These are phyloP conservation scores for Halophytophthora batemanensis DNA, from an alignment of 352 stramenopile species.

Conservation along the genomic window DNA sequence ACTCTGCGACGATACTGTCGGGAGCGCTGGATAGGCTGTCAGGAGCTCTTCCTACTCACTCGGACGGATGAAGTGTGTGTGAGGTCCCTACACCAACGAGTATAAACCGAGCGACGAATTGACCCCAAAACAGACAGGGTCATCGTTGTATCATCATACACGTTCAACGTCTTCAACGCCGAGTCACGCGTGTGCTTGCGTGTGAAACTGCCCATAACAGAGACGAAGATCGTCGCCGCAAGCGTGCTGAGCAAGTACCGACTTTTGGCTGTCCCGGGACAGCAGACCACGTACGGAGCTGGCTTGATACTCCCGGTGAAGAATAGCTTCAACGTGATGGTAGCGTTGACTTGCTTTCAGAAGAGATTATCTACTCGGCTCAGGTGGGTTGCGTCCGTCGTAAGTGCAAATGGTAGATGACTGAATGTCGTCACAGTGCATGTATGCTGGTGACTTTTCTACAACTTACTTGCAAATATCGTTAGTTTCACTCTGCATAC, in stretches of 20 bases:
- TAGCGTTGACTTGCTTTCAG: background rate
- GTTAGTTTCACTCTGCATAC: too few relatives aligned
- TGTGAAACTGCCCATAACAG: constrained; percentile 39
- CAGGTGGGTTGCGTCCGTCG: too few relatives aligned
- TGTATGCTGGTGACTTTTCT: too few relatives aligned
- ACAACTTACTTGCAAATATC: too few relatives aligned
- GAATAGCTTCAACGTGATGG: constrained; percentile 15
- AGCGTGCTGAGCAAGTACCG: constrained; percentile 43
- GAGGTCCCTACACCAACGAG: constrained; percentile 36
- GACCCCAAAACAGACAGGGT: constrained; percentile 22
- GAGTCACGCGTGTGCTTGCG: constrained; percentile 44
- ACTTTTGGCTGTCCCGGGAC: constrained; percentile 19
- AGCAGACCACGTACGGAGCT: constrained; percentile 28
- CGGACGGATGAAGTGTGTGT: constrained; percentile 31
- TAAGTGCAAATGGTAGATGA: too few relatives aligned
- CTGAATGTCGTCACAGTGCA: too few relatives aligned
- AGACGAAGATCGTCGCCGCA: constrained; percentile 49
- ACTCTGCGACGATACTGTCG: constrained; percentile 37
- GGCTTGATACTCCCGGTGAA: constrained; percentile 30
- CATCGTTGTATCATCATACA: constrained; percentile 32
- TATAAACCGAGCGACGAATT: constrained; percentile 46
- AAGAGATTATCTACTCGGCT: too few relatives aligned
- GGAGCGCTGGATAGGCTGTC: constrained; percentile 26
- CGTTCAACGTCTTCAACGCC: constrained; percentile 49
- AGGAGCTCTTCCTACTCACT: constrained; percentile 37